These are phyloP conservation scores for Epichloe hybrida DNA, from an alignment of 2,329 filamentous ascomycete genomes.

Conservation along the genomic window DNA sequence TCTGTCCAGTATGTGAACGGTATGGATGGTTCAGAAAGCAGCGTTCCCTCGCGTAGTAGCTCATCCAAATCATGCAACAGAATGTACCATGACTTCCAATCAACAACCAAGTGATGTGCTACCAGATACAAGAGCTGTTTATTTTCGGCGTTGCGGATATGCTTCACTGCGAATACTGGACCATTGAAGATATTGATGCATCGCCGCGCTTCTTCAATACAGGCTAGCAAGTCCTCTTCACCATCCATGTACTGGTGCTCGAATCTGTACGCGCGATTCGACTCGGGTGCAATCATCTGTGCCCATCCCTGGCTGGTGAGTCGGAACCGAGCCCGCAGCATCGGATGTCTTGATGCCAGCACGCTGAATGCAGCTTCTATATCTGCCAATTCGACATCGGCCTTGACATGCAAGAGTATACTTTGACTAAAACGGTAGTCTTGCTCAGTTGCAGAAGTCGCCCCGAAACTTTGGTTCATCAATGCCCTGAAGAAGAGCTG, in stretches of 20 bases:
- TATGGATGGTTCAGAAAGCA: slow-evolving; percentile 30
- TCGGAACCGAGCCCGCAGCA: slow-evolving; percentile 35
- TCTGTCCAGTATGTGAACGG: slow-evolving; percentile 38
- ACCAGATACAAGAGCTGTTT: slow-evolving; percentile 34
- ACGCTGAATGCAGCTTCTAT: slow-evolving; percentile 34
- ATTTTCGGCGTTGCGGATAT: slow-evolving; percentile 31
- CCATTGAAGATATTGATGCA: slow-evolving; percentile 35
- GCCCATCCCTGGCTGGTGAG: slow-evolving; percentile 28
- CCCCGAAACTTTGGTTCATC: slow-evolving; percentile 23
- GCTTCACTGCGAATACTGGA: slow-evolving; percentile 36
- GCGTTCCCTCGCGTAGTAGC: slow-evolving; percentile 29
- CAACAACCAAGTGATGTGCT: slow-evolving; percentile 39
- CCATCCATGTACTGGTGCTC: slow-evolving; percentile 26
- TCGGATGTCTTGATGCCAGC: slow-evolving; percentile 35
- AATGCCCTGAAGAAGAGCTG: slow-evolving; percentile 37
- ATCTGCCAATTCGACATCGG: slow-evolving; percentile 26
- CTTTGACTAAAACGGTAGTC: slow-evolving; percentile 38
- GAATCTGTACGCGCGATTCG: slow-evolving; percentile 30
- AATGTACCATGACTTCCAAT: slow-evolving; percentile 36
- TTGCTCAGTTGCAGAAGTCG: slow-evolving; percentile 17
- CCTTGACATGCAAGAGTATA: slow-evolving; percentile 31
- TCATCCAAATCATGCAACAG: slow-evolving; percentile 37
- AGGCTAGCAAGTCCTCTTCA: slow-evolving; percentile 26
- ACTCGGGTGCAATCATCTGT: slow-evolving; percentile 28
- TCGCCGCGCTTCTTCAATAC: slow-evolving; percentile 28